Percentiles rank a stretch among this genome's conserved stretches.
phyloP scores from a whole-genome alignment of 441 rosid genomes.

The Populus hybrid region DNA sequence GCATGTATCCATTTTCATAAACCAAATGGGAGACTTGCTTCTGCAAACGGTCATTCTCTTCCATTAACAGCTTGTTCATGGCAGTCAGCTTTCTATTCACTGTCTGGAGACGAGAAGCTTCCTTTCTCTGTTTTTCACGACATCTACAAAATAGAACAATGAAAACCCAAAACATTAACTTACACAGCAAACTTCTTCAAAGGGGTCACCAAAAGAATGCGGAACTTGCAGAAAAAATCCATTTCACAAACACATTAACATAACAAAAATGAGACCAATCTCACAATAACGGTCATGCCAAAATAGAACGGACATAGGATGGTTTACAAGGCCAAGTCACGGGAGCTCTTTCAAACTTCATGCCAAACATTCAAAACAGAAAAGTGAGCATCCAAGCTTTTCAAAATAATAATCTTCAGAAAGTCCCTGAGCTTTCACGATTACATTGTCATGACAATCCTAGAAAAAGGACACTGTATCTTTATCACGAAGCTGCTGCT shows the following conservation, averaged over 20 bases:
- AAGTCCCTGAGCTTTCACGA: background rate
- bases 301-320: background rate
- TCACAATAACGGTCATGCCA: background rate
- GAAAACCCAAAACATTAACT: background rate
- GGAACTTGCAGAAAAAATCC: background rate
- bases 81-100: conserved; percentile 85
- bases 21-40: conserved; percentile 95
- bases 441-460: background rate
- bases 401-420: background rate
- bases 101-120: conserved; percentile 83
- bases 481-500: background rate
- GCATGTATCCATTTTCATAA: conserved; percentile 87
- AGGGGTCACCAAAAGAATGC: background rate
- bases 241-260: background rate
- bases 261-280: background rate
- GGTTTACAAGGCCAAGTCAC: background rate
- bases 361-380: background rate
- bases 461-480: background rate
- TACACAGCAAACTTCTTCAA: background rate
- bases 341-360: background rate
- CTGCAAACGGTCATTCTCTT: conserved; percentile 94
- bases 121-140: conserved; percentile 95
- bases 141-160: conserved; percentile 39
- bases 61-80: conserved; percentile 94
- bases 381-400: background rate